These are phyloP conservation scores for Volvariella surrecta DNA, from an alignment of 1,284 basidiomycete genomes.

Conservation along the genomic window DNA sequence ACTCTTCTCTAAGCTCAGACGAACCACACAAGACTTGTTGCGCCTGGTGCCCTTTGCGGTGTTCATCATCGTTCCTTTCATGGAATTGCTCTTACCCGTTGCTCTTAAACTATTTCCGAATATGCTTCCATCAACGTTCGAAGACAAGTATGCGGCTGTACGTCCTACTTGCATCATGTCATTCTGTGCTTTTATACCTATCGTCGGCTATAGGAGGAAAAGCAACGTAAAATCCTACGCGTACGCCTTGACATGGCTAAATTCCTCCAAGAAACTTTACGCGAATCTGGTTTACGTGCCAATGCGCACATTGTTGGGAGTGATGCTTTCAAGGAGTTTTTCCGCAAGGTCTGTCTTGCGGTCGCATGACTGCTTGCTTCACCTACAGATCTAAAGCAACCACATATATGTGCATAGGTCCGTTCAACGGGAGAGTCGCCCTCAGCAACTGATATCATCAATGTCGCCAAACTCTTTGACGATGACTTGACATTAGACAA, in stretches of 20 bases:
- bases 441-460: constrained; percentile 82
- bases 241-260: constrained; percentile 98
- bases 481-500: constrained; percentile 98
- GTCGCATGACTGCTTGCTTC: constrained; percentile 4
- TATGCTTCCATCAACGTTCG: constrained; percentile 98
- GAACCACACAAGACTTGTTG: constrained; percentile 90
- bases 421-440: constrained; percentile 94
- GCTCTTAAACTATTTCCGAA: constrained; percentile 97
- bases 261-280: constrained; percentile 95
- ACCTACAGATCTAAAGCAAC: constrained; percentile 1
- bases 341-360: constrained; percentile 68
- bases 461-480: constrained; percentile 94
- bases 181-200: not conserved
- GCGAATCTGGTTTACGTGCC: constrained; percentile 88
- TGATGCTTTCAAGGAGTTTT: constrained; percentile 98
- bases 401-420: constrained; percentile 39
- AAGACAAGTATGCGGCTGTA: constrained; percentile 91
- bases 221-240: constrained; percentile 91
- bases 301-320: constrained; percentile 88
- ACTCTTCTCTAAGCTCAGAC: constrained; percentile 55
- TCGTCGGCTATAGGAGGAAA: constrained; percentile 71
- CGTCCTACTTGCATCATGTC: constrained; percentile 19
- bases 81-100: constrained; percentile 96
- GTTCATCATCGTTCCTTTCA: constrained; percentile 95
- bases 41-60: constrained; percentile 93